Evolutionary conservation across 164 flowering plant genomes (phyloP), one percentile per base, ranked within the genome.

Genomic region (Houttuynia cordata): DNA sequence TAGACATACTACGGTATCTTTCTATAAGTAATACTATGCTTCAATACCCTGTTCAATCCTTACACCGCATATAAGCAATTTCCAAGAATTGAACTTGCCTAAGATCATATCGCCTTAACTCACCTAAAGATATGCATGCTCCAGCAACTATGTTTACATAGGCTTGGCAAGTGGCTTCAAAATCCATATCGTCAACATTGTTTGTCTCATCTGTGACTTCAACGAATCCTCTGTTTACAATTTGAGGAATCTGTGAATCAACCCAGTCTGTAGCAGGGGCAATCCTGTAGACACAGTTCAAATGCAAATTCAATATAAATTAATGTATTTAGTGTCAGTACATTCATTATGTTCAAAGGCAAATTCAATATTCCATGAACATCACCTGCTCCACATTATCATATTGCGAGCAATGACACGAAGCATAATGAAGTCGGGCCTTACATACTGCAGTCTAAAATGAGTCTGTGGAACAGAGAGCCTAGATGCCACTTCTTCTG

Each of bases 371-470:
- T 51, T 71, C 62, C 57, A 10, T 70, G 65, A 5, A 41, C 4
- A n/a, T 37, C 77, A 90, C 99, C 96, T 88, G 79, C 78, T 85
- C 97, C 99, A 93, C 89, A 88, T 77, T 68, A 93, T 88, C 80
- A 93, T 47, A 75, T 90, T 93, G 60, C 83, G 83, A 58, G 99
- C 96, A 78, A 93, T 83, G 63, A 90, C 89, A 54, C 96, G 97
- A 40, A 93, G 89, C 97, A 93, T 77, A 70, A 93, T 81, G 73
- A 93, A 90, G 67, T 93, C 99, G 70, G 99, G 99, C 78, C 99
- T 80, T 67, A 90, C 88, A 75, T 82, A 88, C 69, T 88, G 97
- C 82, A 93, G 74, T 60, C 82, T 89, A 73, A 83, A 93, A 70
- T 67, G 74, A 19, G 96, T 85, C 20, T 62, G 77, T 40, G 99